Percentiles rank a stretch among this genome's conserved stretches.
These are phyloP conservation scores for Spizellomyces sp. DNA, from an alignment of 192 early-diverging fungal species.

Conservation along the genomic window DNA sequence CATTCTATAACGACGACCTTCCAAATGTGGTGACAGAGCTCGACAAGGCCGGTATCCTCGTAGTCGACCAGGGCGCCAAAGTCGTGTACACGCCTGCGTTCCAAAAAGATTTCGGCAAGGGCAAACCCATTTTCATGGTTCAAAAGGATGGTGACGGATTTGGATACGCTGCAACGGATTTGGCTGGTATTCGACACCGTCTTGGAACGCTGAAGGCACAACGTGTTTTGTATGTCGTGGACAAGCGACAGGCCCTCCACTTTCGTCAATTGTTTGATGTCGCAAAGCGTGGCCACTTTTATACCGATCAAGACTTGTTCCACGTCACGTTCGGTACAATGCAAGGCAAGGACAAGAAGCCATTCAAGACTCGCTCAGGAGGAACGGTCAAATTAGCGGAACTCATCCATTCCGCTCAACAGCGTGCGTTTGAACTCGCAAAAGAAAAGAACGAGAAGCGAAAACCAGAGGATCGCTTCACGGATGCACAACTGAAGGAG, in stretches of 20 bases:
- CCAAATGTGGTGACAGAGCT: slow-evolving; percentile 71
- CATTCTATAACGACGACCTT: slow-evolving; percentile 28
- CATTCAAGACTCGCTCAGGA: slow-evolving; percentile 95
- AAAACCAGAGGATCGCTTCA: slow-evolving; percentile 52
- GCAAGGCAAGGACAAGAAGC: slow-evolving; percentile 66
- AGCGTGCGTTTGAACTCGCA: slow-evolving; percentile 91
- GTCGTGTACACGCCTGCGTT: slow-evolving; percentile 56
- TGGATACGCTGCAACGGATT: slow-evolving; percentile 93
- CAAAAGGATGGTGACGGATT: slow-evolving; percentile 91
- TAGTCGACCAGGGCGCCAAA: slow-evolving; percentile 81
- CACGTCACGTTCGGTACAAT: slow-evolving; percentile 97
- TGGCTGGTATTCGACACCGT: slow-evolving; percentile 93
- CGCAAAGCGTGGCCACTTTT: slow-evolving; percentile 87
- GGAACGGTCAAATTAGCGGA: slow-evolving; percentile 95
- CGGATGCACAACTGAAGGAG: slow-evolving; percentile 67
- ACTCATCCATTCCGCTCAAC: slow-evolving; percentile 83
- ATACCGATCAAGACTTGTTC: slow-evolving; percentile 84
- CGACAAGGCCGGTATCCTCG: slow-evolving; percentile 67
- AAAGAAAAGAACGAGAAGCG: slow-evolving; percentile 78
- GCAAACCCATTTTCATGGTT: slow-evolving; percentile 83
- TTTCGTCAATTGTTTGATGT: slow-evolving; percentile 95
- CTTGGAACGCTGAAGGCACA: slow-evolving; percentile 87
- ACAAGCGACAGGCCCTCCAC: slow-evolving; percentile 87
- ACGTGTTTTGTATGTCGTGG: slow-evolving; percentile 90
- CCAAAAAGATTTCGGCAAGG: slow-evolving; percentile 66